A percentile compares a stretch with the other conserved stretches of the same genome.
These are phyloP conservation scores for Ascocoryne sarcoides DNA, from an alignment of 2,329 filamentous ascomycete genomes.

Conservation along the genomic window DNA sequence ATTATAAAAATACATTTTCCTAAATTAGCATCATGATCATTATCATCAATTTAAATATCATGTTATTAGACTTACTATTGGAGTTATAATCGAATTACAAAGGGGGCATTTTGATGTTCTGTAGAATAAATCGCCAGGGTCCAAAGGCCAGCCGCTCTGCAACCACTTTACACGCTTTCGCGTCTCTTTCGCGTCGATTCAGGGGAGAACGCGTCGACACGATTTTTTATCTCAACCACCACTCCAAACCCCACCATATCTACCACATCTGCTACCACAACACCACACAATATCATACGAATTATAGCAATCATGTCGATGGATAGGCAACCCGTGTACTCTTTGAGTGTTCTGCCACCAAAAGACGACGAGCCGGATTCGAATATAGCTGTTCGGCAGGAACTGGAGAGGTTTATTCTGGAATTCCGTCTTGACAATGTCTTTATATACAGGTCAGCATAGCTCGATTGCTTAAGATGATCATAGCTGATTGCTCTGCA, in stretches of 20 bases:
- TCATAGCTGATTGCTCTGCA: conserved; percentile 34
- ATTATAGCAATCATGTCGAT: too few relatives aligned
- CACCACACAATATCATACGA: too few relatives aligned
- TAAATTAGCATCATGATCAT: too few relatives aligned
- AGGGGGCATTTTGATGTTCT: too few relatives aligned
- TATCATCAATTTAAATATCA: too few relatives aligned
- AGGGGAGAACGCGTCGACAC: neutral
- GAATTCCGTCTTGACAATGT: conserved; percentile 90
- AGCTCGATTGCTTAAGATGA: neutral
- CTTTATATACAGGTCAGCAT: conserved; percentile 78
- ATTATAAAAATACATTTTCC: too few relatives aligned
- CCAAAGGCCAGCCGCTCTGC: conserved; percentile 2
- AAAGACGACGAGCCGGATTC: conserved; percentile 55
- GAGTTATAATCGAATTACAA: too few relatives aligned
- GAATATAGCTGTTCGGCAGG: conserved; percentile 62
- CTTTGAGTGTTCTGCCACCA: conserved; percentile 69
- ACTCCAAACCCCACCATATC: neutral
- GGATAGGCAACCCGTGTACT: conserved; percentile 84
- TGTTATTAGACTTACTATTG: too few relatives aligned
- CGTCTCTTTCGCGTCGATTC: neutral
- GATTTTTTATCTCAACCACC: neutral
- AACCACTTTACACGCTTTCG: conserved; percentile 6
- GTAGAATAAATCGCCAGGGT: neutral
- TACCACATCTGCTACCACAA: neutral
- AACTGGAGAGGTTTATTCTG: conserved; percentile 83